phyloP scores from a whole-genome alignment of 2,329 filamentous ascomycete genomes.

The Apiospora hydei region DNA sequence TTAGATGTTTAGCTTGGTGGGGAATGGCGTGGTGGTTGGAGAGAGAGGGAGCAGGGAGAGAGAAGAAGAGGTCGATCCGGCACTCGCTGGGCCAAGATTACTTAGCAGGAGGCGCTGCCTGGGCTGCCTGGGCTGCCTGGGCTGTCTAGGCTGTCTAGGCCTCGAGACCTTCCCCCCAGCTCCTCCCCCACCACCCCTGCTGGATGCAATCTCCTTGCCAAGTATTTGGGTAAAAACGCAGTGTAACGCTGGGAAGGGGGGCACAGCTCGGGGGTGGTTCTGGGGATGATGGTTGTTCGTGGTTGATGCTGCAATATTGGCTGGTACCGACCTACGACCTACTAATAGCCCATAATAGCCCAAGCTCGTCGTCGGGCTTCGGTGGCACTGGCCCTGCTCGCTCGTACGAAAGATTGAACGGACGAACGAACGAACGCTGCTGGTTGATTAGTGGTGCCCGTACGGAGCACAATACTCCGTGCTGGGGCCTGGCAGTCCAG shows the following conservation, averaged over 20 bases:
- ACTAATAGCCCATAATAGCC: neutral
- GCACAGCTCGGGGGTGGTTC: neutral
- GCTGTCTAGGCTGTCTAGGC: neutral
- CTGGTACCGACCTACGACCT: too few relatives aligned
- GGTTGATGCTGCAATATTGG: neutral
- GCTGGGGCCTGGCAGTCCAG: neutral
- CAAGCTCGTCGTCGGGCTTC: too few relatives aligned
- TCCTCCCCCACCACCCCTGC: neutral
- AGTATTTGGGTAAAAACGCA: conserved; percentile 6
- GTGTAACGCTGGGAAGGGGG: conserved; percentile 11
- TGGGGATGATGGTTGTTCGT: conserved; percentile 4
- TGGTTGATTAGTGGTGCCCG: neutral
- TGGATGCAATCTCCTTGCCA: conserved; percentile 24
- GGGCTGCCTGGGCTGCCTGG: neutral
- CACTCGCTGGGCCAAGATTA: conserved; percentile 22
- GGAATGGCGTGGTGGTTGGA: conserved; percentile 16
- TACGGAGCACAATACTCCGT: neutral
- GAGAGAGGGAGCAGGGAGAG: too few relatives aligned
- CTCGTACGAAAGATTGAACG: neutral
- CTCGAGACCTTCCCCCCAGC: neutral
- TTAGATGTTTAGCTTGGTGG: neutral
- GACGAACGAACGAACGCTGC: neutral
- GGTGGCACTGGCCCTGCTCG: neutral
- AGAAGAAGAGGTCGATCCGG: conserved; percentile 12
- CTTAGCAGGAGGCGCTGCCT: conserved; percentile 12